Evolutionary conservation across 2,329 filamentous ascomycete species (phyloP), one percentile per base, ranked within the genome.

Genomic region (Tolypocladium tropicale): DNA sequence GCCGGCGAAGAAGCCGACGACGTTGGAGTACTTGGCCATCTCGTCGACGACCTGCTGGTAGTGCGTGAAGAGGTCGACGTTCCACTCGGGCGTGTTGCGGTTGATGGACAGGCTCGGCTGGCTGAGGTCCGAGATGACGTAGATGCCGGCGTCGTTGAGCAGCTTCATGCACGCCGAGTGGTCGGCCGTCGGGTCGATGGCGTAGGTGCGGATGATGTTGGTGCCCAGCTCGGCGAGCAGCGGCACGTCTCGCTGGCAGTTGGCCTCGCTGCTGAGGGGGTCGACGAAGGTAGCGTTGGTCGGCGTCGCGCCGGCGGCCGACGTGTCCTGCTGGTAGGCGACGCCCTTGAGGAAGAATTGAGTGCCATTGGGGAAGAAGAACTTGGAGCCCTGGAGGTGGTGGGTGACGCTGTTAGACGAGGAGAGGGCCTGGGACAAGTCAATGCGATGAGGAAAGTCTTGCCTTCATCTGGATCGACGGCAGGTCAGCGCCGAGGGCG

Each of bases 1-100:
- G 70, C 94, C 94, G 64, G 92, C 93, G 72, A 99, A 97, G 86
- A 97, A 99, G 66, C 94, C 94, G 61, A 99, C 84, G 53, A 90
- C 86, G 76, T 99, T 99, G 73, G 83, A 81, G 80, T 95, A 97
- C 69, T 89, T 79, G 64, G 81, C 78, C 66, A 99, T 78, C 59
- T 82, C 79, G 68, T 97, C 92, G 58, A 99, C 77, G 59, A 99
- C 94, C 33, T 76, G 75, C 56, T 85, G 89, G 80, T 97, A 99
- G 61, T 90, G 89, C 39, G 78, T 70, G 76, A 85, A 95, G 51
- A 96, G 80, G 14, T 81, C 80, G 53, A 85, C 81, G 69, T 90
- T 85, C 94, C 94, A 99, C 59, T 78, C 67, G n/a, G 93, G 88
- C 62, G 80, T 73, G 68, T 89, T 80, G 63, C 92, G 89, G 78